Conservation (phyloP, 1,284 basidiomycete species). For the Wallemia mellicola region DNA sequence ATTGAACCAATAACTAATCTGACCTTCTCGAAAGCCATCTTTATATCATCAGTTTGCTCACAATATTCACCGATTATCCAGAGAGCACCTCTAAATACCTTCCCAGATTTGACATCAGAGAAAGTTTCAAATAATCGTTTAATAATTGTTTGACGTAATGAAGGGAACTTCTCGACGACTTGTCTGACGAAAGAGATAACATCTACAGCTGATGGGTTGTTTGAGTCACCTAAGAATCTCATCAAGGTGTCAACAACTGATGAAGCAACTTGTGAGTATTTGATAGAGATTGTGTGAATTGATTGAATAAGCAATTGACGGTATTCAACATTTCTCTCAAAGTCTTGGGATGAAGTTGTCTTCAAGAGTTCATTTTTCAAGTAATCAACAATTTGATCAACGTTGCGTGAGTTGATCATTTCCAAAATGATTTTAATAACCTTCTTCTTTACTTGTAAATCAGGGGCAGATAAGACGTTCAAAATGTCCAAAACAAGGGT, state of each 20-base stretch:
- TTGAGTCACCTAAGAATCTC: slow-evolving; percentile 92
- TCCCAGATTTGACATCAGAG: slow-evolving; percentile 74
- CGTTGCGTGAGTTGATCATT: slow-evolving; percentile 80
- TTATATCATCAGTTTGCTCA: slow-evolving; percentile 30
- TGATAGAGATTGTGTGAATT: slow-evolving; percentile 86
- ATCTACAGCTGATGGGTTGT: slow-evolving; percentile 79
- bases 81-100: slow-evolving; percentile 82
- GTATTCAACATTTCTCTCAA: slow-evolving; percentile 74
- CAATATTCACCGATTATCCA: slow-evolving; percentile 98
- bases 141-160: slow-evolving; percentile 52
- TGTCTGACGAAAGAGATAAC: slow-evolving; percentile 88
- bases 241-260: slow-evolving; percentile 89
- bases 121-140: slow-evolving; percentile 63
- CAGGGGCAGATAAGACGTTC: slow-evolving; percentile 60
- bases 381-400: slow-evolving; percentile 90
- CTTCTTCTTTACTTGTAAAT: slow-evolving; percentile 88
- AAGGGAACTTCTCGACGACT: slow-evolving; percentile 92
- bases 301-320: slow-evolving; percentile 88
- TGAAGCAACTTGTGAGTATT: slow-evolving; percentile 90
- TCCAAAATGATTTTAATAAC: slow-evolving; percentile 67
- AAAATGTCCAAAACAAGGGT: slow-evolving; percentile 85
- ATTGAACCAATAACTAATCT: slow-evolving; percentile 78
- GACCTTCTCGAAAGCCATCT: slow-evolving; percentile 45
- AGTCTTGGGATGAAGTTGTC: slow-evolving; percentile 46
- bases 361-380: slow-evolving; percentile 92